phyloP scores from a whole-genome alignment of 768 basidiomycete species.

The Collybiopsis luxurians region DNA sequence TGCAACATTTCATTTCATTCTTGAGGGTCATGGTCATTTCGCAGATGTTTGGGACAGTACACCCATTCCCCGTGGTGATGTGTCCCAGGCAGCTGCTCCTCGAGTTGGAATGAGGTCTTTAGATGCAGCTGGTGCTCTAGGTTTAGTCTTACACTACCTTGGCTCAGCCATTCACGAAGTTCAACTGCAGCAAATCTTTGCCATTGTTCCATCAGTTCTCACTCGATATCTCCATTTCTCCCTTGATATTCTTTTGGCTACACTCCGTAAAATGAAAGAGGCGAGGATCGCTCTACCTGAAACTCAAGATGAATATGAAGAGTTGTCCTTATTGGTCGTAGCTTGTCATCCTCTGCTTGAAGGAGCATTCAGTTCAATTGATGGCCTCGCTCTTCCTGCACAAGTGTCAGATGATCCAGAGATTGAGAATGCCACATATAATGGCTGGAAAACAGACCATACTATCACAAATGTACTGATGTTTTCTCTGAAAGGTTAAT shows the following conservation, averaged over 20 bases:
- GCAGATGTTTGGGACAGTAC: no score
- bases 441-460: slow-evolving; percentile 19
- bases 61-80: no score
- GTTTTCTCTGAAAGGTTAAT: slow-evolving; percentile 19
- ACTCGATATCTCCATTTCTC: slow-evolving; percentile 35
- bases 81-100: no score
- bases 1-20: no score
- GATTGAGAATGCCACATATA: no score
- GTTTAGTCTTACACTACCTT: slow-evolving; percentile 39
- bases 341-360: slow-evolving; percentile 29
- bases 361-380: slow-evolving; percentile 38
- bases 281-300: slow-evolving; percentile 25
- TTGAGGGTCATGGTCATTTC: no score
- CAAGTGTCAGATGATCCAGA: slow-evolving; percentile 33
- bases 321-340: slow-evolving; percentile 22
- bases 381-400: slow-evolving; percentile 33
- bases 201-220: slow-evolving; percentile 34
- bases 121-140: no score
- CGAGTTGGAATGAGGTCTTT: no score
- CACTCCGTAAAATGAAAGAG: slow-evolving; percentile 26
- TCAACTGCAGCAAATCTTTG: slow-evolving; percentile 44
- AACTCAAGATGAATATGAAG: slow-evolving; percentile 24
- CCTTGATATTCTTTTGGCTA: no score
- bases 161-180: slow-evolving; percentile 39
- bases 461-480: slow-evolving; percentile 22